Evolutionary conservation across 176 grass and related monocot species (phyloP).

Genomic region (Carex littledalei): DNA sequence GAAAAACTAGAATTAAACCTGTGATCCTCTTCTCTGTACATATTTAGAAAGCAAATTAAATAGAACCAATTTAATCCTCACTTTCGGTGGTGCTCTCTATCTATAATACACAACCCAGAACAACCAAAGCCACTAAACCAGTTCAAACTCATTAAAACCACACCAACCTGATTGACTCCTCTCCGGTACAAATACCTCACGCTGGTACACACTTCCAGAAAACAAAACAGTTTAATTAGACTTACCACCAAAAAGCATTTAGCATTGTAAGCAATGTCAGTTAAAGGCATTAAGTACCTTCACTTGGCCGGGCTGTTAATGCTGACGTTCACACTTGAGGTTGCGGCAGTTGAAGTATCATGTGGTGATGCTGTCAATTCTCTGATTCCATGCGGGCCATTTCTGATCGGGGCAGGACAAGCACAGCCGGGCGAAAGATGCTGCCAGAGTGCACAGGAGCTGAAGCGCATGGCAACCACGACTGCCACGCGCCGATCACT

Average conservation of each 20-base stretch:
- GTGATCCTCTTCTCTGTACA: background rate
- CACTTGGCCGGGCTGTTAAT: background rate
- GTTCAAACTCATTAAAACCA: constrained; percentile 8
- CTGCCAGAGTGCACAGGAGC: constrained; percentile 37
- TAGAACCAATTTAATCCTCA: background rate
- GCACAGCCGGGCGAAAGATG: constrained; percentile 25
- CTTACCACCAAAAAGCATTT: background rate
- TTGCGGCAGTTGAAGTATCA: background rate
- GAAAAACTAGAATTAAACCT: background rate
- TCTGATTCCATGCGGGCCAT: constrained; percentile 38
- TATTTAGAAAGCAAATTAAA: background rate
- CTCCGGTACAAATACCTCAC: constrained; percentile 16
- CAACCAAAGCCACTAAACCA: background rate
- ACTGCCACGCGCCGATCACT: constrained; percentile 27
- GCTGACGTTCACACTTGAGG: background rate
- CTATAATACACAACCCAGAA: background rate
- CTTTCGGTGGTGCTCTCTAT: constrained; percentile 2
- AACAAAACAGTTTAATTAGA: background rate
- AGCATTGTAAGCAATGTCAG: background rate
- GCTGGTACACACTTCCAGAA: background rate
- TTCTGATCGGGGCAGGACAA: constrained; percentile 33
- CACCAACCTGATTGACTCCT: constrained; percentile 34
- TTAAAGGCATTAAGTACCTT: background rate
- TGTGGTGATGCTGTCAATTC: constrained; percentile 37
- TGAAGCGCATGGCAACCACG: constrained; percentile 32